Evolutionary conservation across 1,284 basidiomycete species (phyloP).

Genomic region (Amylostereum chailletii): DNA sequence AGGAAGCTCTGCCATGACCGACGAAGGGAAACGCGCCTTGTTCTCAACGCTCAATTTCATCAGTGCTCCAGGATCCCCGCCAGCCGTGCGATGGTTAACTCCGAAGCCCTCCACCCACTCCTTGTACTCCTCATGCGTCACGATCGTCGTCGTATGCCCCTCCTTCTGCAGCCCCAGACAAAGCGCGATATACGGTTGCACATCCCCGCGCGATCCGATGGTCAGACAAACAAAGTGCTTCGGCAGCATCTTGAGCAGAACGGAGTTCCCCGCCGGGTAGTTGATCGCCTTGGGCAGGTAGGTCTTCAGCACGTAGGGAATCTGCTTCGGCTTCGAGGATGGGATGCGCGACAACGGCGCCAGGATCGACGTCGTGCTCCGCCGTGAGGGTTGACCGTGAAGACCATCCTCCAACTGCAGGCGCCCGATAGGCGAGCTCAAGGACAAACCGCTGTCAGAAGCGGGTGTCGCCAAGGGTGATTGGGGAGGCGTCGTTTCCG

Average conservation of each 20-base stretch:
- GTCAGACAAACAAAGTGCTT: conserved; percentile 38
- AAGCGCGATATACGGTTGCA: conserved; percentile 45
- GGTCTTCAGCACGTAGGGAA: conserved; percentile 10
- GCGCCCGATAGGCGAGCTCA: not conserved
- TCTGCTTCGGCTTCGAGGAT: conserved; percentile 4
- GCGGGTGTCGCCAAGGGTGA: not conserved
- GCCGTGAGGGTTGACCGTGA: conserved; percentile 7
- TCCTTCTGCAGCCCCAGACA: conserved; percentile 37
- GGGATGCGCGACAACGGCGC: conserved; percentile 28
- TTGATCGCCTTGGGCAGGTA: conserved; percentile 42
- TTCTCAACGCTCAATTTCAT: conserved; percentile 55
- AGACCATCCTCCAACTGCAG: too few species aligned
- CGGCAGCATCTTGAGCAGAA: conserved; percentile 23
- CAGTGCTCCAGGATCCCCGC: conserved; percentile 73
- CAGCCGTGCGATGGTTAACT: conserved; percentile 61
- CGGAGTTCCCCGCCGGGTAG: conserved; percentile 22
- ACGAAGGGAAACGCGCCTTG: conserved; percentile 27
- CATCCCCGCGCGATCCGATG: conserved; percentile 43
- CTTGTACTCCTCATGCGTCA: conserved; percentile 59
- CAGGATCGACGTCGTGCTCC: conserved; percentile 26
- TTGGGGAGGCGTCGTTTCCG: not conserved
- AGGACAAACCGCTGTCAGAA: not conserved
- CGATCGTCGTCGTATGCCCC: conserved; percentile 49
- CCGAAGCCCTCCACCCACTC: conserved; percentile 56
- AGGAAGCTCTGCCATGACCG: conserved; percentile 1